These are phyloP conservation scores for Ampelocalamus luodianensis DNA, from an alignment of 176 grass and related monocot genomes.

Conservation along the genomic window DNA sequence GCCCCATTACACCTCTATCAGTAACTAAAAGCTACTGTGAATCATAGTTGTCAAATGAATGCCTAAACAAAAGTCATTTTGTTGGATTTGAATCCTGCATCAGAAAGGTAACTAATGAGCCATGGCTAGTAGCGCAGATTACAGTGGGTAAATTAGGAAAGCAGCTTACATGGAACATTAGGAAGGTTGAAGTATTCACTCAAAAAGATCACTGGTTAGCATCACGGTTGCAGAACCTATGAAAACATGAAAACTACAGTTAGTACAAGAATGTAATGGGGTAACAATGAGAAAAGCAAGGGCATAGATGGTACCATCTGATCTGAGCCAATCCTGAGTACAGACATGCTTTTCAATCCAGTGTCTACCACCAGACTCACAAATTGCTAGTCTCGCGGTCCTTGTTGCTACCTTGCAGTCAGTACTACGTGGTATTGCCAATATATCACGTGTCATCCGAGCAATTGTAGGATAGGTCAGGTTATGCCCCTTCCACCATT, in stretches of 20 bases:
- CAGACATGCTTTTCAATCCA: slow-evolving; percentile 28
- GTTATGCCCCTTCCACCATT: slow-evolving; percentile 46
- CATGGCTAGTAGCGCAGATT: neutral
- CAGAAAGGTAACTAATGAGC: neutral
- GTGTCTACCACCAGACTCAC: neutral
- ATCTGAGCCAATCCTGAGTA: slow-evolving; percentile 34
- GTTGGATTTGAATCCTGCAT: slow-evolving; percentile 6
- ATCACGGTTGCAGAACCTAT: neutral
- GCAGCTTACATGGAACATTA: slow-evolving; percentile 16
- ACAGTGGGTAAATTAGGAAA: neutral
- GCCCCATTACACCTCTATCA: too few relatives aligned
- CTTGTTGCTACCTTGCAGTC: slow-evolving; percentile 34
- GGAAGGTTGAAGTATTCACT: neutral
- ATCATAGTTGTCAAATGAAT: neutral
- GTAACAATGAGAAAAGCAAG: slow-evolving; percentile 4
- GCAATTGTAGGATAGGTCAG: slow-evolving; percentile 30
- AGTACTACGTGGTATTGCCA: slow-evolving; percentile 36
- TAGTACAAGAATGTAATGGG: neutral
- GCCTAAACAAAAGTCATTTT: neutral
- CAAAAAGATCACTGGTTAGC: neutral
- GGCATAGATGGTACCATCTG: slow-evolving; percentile 18
- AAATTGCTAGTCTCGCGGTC: slow-evolving; percentile 10
- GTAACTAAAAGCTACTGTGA: too few relatives aligned
- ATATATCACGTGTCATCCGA: slow-evolving; percentile 35
- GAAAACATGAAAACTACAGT: neutral